A percentile compares a stretch with the other conserved stretches of the same genome.
These are phyloP conservation scores for Colletotrichum tropicicola DNA, from an alignment of 2,329 filamentous ascomycete genomes.

Conservation along the genomic window DNA sequence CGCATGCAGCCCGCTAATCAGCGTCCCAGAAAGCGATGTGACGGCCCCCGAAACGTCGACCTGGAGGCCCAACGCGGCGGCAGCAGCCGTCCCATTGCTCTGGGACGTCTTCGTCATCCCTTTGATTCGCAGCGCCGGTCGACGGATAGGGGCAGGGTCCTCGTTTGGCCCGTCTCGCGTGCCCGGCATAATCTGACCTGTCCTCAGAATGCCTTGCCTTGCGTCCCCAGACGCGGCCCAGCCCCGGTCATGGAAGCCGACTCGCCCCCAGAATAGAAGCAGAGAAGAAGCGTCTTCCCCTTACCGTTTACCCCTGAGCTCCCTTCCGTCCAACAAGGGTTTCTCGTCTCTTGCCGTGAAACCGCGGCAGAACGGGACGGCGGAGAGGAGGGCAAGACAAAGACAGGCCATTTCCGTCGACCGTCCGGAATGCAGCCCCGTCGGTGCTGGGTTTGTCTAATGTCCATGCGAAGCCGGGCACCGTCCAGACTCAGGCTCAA, in stretches of 20 bases:
- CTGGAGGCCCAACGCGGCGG: slow-evolving; percentile 24
- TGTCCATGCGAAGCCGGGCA: not conserved
- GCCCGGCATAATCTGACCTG: not conserved
- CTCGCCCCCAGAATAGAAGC: slow-evolving; percentile 21
- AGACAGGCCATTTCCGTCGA: not conserved
- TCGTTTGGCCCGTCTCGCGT: slow-evolving; percentile 9
- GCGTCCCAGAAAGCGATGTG: slow-evolving; percentile 17
- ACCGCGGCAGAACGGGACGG: slow-evolving; percentile 17
- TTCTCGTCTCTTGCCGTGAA: slow-evolving; percentile 20
- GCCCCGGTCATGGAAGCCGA: slow-evolving; percentile 7
- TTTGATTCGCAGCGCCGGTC: slow-evolving; percentile 9
- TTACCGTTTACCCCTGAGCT: slow-evolving; percentile 2
- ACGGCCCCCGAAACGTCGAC: slow-evolving; percentile 3
- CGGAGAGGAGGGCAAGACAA: slow-evolving; percentile 12
- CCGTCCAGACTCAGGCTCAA: not conserved
- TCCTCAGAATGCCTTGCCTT: not conserved
- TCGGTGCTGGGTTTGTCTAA: not conserved
- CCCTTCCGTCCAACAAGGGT: not conserved
- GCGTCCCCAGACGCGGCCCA: not conserved
- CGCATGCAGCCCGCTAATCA: slow-evolving; percentile 24
- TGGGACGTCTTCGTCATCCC: slow-evolving; percentile 21
- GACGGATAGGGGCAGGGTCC: slow-evolving; percentile 26
- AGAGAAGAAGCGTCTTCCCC: not conserved
- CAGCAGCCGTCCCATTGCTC: slow-evolving; percentile 26
- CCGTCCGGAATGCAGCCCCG: slow-evolving; percentile 2